These are phyloP conservation scores for Pueraria montana DNA, from an alignment of 306 rosid species.

Conservation along the genomic window DNA sequence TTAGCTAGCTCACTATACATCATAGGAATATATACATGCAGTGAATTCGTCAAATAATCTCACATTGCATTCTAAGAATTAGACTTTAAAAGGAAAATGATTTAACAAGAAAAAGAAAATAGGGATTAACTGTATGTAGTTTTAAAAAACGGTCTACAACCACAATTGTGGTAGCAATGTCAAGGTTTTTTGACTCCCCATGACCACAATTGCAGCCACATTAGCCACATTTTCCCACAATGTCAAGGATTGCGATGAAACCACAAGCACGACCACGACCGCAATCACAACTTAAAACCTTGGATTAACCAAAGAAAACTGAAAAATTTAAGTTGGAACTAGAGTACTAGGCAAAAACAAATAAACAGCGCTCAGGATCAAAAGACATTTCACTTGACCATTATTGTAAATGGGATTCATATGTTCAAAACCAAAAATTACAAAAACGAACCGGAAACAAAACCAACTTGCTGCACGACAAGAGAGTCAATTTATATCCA, in stretches of 20 bases:
- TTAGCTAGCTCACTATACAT: not conserved
- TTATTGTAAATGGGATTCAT: not conserved
- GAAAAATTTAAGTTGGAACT: not conserved
- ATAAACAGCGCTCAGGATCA: not conserved
- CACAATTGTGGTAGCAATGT: not conserved
- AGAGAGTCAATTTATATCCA: slow-evolving; percentile 1
- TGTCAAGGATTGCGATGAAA: not conserved
- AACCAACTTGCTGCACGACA: slow-evolving; percentile 10
- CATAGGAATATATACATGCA: not conserved
- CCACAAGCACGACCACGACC: not conserved
- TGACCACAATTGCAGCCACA: not conserved
- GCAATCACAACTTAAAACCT: not conserved
- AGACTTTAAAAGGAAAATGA: not conserved
- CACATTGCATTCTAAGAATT: slow-evolving; percentile 18
- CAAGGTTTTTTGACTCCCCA: not conserved
- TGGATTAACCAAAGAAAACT: not conserved
- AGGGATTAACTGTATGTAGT: not conserved
- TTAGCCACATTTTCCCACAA: not conserved
- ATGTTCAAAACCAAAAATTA: slow-evolving; percentile 25
- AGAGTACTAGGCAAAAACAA: not conserved
- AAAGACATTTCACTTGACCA: not conserved
- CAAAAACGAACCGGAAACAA: slow-evolving; percentile 5
- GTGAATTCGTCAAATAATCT: not conserved
- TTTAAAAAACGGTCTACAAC: not conserved
- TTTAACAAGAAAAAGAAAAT: not conserved